Base-by-base conservation (phyloP, 2,329 filamentous ascomycete species). In the Juglanconis oblonga region DNA sequence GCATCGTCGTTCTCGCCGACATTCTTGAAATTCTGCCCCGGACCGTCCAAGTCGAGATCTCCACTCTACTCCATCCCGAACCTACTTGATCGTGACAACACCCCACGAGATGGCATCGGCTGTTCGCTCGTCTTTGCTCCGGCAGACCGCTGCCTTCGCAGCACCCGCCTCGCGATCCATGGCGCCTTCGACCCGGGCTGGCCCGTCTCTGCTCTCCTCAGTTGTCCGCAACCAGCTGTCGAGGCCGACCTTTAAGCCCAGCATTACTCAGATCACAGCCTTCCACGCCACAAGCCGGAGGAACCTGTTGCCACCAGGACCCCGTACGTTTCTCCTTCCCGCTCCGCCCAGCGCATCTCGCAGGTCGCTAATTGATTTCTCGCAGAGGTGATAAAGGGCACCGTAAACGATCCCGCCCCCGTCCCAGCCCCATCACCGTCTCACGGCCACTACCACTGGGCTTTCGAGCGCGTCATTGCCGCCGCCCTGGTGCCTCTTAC, bases 381-480 rank as follows among this genome's bases (percentile, higher is more conserved):
- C n/a, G 59, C 72, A 93, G 90, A 94, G 81, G 78, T 81, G 59
- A 84, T 96, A 67, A 73, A 90, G 36, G 58, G 24, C 63, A 64
- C 70, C 89, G 92, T 93, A 73, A 99, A 99, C 79, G 93, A 98
- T 71, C 86, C 95, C 58, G 90, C 85, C 36, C 86, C 85, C 44
- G 77, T 97, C 31, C 93, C 92, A 50, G 73, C 84, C 29, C 78
- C 91, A 56, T 86, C 84, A 68, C 87, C 94, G 47, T 81, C 87
- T 58, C 91, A 99, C 79, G 95, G 95, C 69, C 96, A 90, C 76
- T 99, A 98, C 82, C 95, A 99, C 85, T 99, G 95, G 95, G 91
- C 90, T 62, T 97, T 97, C 71, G 95, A 99, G 83, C 92, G 91
- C 72, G 74, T 92, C 59, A 79, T 98, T 68, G 88, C 92, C 59